These are phyloP conservation scores for Lyophyllum shimeji DNA, from an alignment of 768 basidiomycete species.

Conservation along the genomic window DNA sequence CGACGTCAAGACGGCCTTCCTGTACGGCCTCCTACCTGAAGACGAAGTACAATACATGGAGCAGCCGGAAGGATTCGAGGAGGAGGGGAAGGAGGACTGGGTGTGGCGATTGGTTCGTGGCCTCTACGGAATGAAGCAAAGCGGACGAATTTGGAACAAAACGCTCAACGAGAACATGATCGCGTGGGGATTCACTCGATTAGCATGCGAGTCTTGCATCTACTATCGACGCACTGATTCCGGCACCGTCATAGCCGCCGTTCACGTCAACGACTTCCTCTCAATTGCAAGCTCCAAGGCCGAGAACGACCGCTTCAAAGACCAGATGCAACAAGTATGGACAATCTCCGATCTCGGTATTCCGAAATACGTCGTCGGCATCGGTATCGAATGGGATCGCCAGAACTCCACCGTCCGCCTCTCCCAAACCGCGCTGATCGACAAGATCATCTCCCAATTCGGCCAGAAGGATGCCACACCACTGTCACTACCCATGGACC, in stretches of 20 bases:
- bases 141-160: constrained; percentile 26
- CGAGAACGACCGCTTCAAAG: constrained; percentile 22
- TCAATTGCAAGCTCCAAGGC: constrained; percentile 15
- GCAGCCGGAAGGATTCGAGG: constrained; percentile 27
- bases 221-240: constrained; percentile 17
- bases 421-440: constrained; percentile 15
- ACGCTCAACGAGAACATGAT: constrained; percentile 23
- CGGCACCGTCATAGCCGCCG: constrained; percentile 20
- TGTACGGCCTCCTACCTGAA: constrained; percentile 16
- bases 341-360: constrained; percentile 34
- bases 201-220: constrained; percentile 27
- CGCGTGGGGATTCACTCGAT: constrained; percentile 23
- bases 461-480: constrained; percentile 17
- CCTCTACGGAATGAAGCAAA: constrained; percentile 7
- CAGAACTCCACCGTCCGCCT: constrained; percentile 15
- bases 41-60: constrained; percentile 34
- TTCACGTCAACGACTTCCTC: constrained; percentile 33
- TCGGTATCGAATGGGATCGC: constrained; percentile 30
- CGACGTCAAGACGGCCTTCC: constrained; percentile 28
- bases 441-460: constrained; percentile 18
- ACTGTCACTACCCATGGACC: constrained; percentile 15
- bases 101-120: constrained; percentile 14
- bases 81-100: constrained; percentile 12
- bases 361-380: constrained; percentile 31
- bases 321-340: constrained; percentile 25